Base-by-base conservation (phyloP, 257 asterid species). In the Solanum raphanifolium region DNA sequence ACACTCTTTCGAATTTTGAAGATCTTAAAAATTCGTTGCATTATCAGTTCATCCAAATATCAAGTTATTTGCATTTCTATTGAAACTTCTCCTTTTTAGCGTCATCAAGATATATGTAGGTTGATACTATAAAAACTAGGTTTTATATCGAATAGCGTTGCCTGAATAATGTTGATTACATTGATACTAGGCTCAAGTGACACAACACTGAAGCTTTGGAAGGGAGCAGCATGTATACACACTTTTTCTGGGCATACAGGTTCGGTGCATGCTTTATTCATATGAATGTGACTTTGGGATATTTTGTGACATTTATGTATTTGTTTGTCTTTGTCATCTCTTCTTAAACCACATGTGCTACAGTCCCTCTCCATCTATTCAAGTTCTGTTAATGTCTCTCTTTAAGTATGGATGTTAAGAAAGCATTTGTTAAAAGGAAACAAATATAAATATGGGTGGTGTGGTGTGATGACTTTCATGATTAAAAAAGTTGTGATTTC, bases 171-270 rank as follows among this genome's bases (percentile, higher is more conserved):
- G 41, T 31, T 87, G 55, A 82, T 90, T 90, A 72, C 85, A 83
- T 74, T 93, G 90, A 89, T 73, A 83, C 79, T 91, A 97, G 99
- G 99, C 90, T 97, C 99, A 27, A 97, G 98, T 91, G 99, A 97
- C 93, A 91, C 88, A 93, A 92, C 97, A 84, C 89, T 97, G 92
- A 97, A 95, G 98, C 95, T 96, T 16, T 97, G 99, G 99, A 95
- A 94, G 87, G 99, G 98, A 87, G 93, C 91, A 88, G 86, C 95
- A 86, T 96, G 99, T 86, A 35, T 86, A 43, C 98, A 91, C 65
- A 93, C 99, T 73, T 93, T 94, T 90, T 88, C 85, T 58, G 99
- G 99, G 73, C 99, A 96, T 91, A 90, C 98, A 96, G 99, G 99
- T 97, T 90, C 84, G 69, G 29, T 81, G 86, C 69, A 18, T 82